A percentile compares a stretch with the other conserved stretches of the same genome.
These are phyloP conservation scores for Hymenotorrendiella dingleyae DNA, from an alignment of 2,329 filamentous ascomycete genomes.

Conservation along the genomic window DNA sequence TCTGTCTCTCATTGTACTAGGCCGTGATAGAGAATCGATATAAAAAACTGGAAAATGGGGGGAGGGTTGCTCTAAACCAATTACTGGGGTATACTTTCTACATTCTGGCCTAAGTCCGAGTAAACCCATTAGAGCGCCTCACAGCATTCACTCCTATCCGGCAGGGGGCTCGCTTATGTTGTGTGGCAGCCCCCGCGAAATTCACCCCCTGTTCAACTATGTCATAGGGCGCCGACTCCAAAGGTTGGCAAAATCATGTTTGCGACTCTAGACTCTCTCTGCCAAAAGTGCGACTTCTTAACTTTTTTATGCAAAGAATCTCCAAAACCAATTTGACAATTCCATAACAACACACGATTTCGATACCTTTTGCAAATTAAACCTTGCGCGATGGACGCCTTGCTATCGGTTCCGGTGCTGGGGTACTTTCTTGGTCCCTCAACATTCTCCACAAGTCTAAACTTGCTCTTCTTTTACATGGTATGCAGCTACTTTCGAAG, in stretches of 20 bases:
- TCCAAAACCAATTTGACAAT: background rate
- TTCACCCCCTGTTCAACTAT: conserved; percentile 2
- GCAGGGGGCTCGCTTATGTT: background rate
- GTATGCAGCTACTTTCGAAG: conserved; percentile 47
- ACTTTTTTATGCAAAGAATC: too few relatives aligned
- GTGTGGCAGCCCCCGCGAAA: background rate
- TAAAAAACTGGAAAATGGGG: too few relatives aligned
- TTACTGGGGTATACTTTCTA: too few relatives aligned
- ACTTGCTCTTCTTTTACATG: conserved; percentile 83
- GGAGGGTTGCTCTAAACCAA: too few relatives aligned
- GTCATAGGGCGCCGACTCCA: conserved; percentile 1
- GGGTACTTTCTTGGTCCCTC: conserved; percentile 60
- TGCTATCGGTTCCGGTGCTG: conserved; percentile 67
- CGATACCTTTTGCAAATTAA: too few relatives aligned
- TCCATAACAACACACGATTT: too few relatives aligned
- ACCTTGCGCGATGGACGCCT: conserved; percentile 47
- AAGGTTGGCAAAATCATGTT: background rate
- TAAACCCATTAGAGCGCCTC: too few relatives aligned
- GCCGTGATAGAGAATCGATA: too few relatives aligned
- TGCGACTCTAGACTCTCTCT: too few relatives aligned
- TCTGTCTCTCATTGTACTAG: too few relatives aligned
- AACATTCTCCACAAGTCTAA: conserved; percentile 73
- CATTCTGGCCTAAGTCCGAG: too few relatives aligned
- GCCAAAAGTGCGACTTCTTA: too few relatives aligned
- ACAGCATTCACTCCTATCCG: background rate